Evolutionary conservation across 75 land plant species (phyloP), one percentile per base, ranked within the genome.

Genomic region (Larix kaempferi): DNA sequence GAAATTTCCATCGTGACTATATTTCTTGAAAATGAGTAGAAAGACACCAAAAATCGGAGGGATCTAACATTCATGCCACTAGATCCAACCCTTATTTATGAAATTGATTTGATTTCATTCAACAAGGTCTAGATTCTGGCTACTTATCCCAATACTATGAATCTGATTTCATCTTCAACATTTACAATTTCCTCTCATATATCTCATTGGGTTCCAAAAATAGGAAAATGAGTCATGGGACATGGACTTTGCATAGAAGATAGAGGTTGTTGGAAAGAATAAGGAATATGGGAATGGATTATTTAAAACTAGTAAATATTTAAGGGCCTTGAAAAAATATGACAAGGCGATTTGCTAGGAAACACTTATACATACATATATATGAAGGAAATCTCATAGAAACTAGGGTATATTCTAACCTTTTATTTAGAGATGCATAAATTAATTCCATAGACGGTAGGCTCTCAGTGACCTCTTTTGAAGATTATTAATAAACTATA

Each of bases 31-130:
- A 89, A 89, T 84, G 96, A 90, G 22, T 91, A 55, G 81, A 89
- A 89, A 63, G 61, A 62, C 54, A 71, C 44, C 66, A 90, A 86
- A 76, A 84, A 78, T 10, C 65, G 76, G 57, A 80, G 81, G 64
- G 86, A 83, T 39, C 82, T 89, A 65, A 85, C 91, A 17, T 15
- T 73, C 44, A 87, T 94, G 59, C 92, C 96, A 39, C 71, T 90
- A 57, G 71, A 74, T 76, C 88, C 96, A 35, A 90, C 82, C 23
- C 41, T 91, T 12, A 76, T 77, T 3, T 94, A 89, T 76, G 90
- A 89, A 75, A 84, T 94, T 75, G 96, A 94, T 67, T 83, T 94
- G 78, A 76, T 89, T 10, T 85, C 81, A 29, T 89, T 91, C 76
- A 79, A 80, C 0, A 86, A 86, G 96, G 96, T 91, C 58, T 61